Conservation (phyloP, 176 grass and related monocot genomes). For the Bonia amplexicaulis region DNA sequence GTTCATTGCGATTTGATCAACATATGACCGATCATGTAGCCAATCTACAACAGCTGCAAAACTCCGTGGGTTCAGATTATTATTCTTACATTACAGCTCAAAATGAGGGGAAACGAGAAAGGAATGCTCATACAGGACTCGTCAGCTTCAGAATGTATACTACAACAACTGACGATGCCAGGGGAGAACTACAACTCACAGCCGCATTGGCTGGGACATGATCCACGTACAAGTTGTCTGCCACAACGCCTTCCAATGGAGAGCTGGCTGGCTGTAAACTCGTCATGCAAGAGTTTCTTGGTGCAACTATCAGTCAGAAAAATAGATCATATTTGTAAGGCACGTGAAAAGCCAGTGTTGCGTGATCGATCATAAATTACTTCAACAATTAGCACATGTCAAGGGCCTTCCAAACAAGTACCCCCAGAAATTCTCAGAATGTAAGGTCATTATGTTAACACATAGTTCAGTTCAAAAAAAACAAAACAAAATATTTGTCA, state of each 20-base stretch:
- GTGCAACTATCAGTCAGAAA: neutral
- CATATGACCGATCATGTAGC: neutral
- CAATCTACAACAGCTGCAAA: constrained; percentile 28
- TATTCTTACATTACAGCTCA: constrained; percentile 37
- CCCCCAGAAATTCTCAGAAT: neutral
- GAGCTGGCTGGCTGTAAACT: constrained; percentile 7
- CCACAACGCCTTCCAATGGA: constrained; percentile 16
- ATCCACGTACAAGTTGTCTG: constrained; percentile 25
- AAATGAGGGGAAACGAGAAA: neutral
- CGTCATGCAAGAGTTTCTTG: constrained; percentile 22
- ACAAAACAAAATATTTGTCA: too few species aligned
- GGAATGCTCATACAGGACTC: constrained; percentile 30
- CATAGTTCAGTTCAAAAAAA: too few species aligned
- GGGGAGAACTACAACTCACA: neutral
- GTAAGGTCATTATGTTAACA: too few species aligned
- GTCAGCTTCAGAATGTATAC: constrained; percentile 34
- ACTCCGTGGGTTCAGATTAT: constrained; percentile 18
- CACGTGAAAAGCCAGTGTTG: neutral
- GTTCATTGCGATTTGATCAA: neutral
- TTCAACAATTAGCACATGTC: neutral
- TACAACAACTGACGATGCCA: constrained; percentile 25
- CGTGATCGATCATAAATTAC: neutral
- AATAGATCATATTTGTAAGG: neutral
- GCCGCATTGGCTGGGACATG: constrained; percentile 13
- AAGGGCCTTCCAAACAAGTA: neutral